phyloP scores from a whole-genome alignment of 495 filamentous ascomycete genomes.

The Aspergillus taichungensis region DNA sequence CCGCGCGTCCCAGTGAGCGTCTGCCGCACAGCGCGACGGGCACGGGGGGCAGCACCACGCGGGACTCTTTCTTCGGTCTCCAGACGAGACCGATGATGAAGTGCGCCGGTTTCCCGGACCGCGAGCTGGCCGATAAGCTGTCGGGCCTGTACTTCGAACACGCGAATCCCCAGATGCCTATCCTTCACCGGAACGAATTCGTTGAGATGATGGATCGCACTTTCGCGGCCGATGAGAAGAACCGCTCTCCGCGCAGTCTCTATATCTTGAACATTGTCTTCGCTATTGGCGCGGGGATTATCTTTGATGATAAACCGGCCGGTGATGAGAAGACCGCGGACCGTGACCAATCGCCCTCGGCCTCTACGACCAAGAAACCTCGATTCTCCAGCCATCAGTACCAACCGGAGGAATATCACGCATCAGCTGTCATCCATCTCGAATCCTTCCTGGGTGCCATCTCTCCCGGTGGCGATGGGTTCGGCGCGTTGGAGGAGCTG shows the following conservation, averaged over 20 bases:
- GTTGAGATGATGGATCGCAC: constrained; percentile 73
- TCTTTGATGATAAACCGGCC: constrained; percentile 56
- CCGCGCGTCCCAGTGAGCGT: constrained; percentile 40
- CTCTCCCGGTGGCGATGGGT: constrained; percentile 45
- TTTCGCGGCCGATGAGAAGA: constrained; percentile 58
- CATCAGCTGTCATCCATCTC: constrained; percentile 82
- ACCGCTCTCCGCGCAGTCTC: constrained; percentile 70
- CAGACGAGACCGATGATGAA: constrained; percentile 83
- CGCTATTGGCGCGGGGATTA: constrained; percentile 89
- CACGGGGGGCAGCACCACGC: constrained; percentile 62
- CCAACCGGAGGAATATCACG: constrained; percentile 93
- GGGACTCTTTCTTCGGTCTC: constrained; percentile 90
- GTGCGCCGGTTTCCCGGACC: constrained; percentile 75
- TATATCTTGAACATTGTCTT: constrained; percentile 98
- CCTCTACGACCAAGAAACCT: constrained; percentile 41
- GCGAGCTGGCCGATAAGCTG: constrained; percentile 59
- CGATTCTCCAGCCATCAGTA: constrained; percentile 55
- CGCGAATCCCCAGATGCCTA: constrained; percentile 91
- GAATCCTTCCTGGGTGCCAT: constrained; percentile 75
- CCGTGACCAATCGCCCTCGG: constrained; percentile 22
- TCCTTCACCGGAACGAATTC: constrained; percentile 81
- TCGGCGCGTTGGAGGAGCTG: constrained; percentile 80
- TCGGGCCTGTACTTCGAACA: constrained; percentile 87
- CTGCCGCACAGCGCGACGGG: constrained; percentile 38
- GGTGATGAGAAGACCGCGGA: constrained; percentile 27